These are phyloP conservation scores for Fusarium cyanostomum DNA, from an alignment of 2,329 filamentous ascomycete genomes.

Conservation along the genomic window DNA sequence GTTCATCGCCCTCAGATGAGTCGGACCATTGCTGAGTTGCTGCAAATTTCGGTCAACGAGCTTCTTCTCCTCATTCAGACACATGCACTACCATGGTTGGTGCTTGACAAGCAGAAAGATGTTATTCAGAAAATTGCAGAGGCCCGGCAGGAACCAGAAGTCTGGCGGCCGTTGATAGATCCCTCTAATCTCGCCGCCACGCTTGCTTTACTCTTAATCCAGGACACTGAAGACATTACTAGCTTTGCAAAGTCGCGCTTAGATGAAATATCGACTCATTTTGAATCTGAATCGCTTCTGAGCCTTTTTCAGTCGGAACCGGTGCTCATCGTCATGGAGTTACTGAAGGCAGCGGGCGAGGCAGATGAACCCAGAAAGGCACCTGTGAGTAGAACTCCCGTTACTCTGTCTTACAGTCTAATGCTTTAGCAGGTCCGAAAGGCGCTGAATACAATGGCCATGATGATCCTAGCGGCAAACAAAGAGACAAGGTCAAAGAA, in stretches of 20 bases:
- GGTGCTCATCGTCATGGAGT: conserved; percentile 78
- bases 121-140: conserved; percentile 84
- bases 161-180: conserved; percentile 65
- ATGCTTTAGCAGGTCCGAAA: conserved; percentile 54
- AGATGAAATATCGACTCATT: conserved; percentile 73
- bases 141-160: conserved; percentile 75
- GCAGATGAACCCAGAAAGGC: conserved; percentile 64
- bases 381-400: conserved; percentile 58
- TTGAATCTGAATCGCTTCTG: conserved; percentile 71
- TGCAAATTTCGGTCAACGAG: conserved; percentile 78
- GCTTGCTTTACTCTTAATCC: conserved; percentile 66
- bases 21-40: conserved; percentile 80
- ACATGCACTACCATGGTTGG: conserved; percentile 85
- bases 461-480: conserved; percentile 51
- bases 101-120: conserved; percentile 79
- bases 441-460: conserved; percentile 59
- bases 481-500: conserved; percentile 59
- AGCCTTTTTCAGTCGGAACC: conserved; percentile 79
- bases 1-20: conserved; percentile 82
- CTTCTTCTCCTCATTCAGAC: conserved; percentile 80
- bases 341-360: conserved; percentile 82
- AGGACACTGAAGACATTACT: conserved; percentile 67
- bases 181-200: conserved; percentile 65
- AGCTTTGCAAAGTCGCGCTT: conserved; percentile 74
- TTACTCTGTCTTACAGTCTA: conserved; percentile 28